Evolutionary conservation across 768 basidiomycete species (phyloP).

Genomic region (Pleurotus tuber-regium): DNA sequence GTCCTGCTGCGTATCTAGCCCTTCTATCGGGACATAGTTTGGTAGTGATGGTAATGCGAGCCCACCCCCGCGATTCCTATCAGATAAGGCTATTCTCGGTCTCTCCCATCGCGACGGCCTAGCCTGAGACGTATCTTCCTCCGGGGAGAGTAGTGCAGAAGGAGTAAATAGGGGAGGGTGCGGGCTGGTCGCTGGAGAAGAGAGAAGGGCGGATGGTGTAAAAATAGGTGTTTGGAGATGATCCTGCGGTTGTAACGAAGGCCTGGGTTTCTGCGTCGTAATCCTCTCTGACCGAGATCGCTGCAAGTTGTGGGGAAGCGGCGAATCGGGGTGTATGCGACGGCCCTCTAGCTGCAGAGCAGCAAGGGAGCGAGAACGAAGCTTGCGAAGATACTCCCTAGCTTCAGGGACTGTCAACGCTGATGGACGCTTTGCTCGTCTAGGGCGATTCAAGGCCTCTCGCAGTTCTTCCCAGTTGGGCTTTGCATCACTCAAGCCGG

Average conservation of each 20-base stretch:
- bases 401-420: background rate
- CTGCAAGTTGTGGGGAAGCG: background rate
- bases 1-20: conserved; percentile 7
- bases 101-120: background rate
- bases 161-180: background rate
- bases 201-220: conserved; percentile 1
- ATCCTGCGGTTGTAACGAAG: background rate
- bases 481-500: background rate
- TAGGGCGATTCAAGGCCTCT: background rate
- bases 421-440: background rate
- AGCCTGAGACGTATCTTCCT: background rate
- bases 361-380: conserved; percentile 3
- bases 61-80: background rate
- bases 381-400: background rate
- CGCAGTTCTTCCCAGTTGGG: background rate
- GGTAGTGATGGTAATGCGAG: conserved; percentile 1
- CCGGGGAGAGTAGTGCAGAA: too few species aligned
- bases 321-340: background rate
- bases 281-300: background rate
- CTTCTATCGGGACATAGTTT: conserved; percentile 3
- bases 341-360: conserved; percentile 2
- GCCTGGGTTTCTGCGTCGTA: background rate
- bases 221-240: background rate
- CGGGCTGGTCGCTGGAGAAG: background rate
- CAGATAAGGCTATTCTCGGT: background rate